Conservation (phyloP, 352 stramenopile species). For the Pythium aquatile region DNA sequence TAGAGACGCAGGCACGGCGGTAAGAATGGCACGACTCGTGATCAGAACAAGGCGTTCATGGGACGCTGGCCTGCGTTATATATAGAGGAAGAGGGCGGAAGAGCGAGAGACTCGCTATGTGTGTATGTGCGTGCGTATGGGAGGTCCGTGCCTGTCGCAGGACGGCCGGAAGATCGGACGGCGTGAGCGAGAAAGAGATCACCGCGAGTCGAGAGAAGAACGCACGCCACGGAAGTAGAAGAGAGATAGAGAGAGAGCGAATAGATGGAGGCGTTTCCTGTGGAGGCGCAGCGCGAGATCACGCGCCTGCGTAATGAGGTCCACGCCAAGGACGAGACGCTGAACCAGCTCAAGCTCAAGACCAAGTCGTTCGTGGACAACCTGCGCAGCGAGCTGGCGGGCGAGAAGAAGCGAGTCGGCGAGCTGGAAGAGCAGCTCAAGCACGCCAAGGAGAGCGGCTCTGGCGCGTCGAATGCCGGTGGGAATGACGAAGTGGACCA, state of each 20-base stretch:
- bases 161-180: neutral
- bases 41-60: constrained; percentile 6
- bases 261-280: constrained; percentile 9
- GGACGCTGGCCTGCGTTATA: neutral
- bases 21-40: neutral
- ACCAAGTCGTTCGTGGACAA: constrained; percentile 84
- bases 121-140: neutral
- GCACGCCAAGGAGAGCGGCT: constrained; percentile 23
- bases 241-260: neutral
- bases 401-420: constrained; percentile 65
- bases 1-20: neutral
- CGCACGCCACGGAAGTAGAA: neutral
- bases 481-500: constrained; percentile 32
- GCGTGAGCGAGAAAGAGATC: neutral
- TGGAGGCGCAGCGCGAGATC: constrained; percentile 45
- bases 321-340: constrained; percentile 70
- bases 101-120: neutral
- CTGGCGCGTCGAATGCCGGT: neutral
- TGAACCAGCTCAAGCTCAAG: constrained; percentile 82
- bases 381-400: constrained; percentile 58
- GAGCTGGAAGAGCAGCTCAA: constrained; percentile 54
- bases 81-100: neutral
- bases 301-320: constrained; percentile 56
- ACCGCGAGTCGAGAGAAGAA: constrained; percentile 5
- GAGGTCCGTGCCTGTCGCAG: neutral